phyloP scores from a whole-genome alignment of 352 stramenopile genomes.

The Phytophthora vignae region DNA sequence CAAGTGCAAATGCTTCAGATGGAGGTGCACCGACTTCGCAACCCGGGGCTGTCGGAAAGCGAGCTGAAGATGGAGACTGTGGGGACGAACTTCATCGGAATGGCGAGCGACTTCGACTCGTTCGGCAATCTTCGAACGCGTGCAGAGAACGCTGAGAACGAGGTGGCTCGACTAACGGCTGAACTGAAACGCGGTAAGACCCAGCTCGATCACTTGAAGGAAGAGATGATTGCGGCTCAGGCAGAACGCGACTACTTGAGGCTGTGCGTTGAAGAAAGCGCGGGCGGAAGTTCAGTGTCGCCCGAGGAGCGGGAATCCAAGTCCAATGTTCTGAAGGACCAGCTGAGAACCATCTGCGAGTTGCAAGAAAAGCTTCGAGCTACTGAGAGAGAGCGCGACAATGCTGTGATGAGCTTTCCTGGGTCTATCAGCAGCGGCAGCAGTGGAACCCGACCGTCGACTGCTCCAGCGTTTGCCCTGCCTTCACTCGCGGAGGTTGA shows the following conservation, averaged over 20 bases:
- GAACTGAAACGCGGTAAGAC: slow-evolving; percentile 84
- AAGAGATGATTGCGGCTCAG: slow-evolving; percentile 89
- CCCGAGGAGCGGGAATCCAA: slow-evolving; percentile 63
- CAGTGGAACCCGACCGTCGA: slow-evolving; percentile 19
- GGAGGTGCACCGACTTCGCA: slow-evolving; percentile 82
- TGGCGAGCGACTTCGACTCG: slow-evolving; percentile 78
- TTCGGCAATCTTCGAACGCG: slow-evolving; percentile 76
- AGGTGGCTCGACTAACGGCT: slow-evolving; percentile 73
- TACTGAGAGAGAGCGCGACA: slow-evolving; percentile 73
- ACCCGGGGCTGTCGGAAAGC: slow-evolving; percentile 82
- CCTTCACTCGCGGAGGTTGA: slow-evolving; percentile 55
- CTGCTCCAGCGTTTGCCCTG: slow-evolving; percentile 41
- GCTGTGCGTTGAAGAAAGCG: slow-evolving; percentile 70
- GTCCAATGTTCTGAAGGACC: slow-evolving; percentile 76
- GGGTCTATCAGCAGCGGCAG: slow-evolving; percentile 5
- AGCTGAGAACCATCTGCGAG: slow-evolving; percentile 82
- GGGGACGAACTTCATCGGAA: slow-evolving; percentile 69
- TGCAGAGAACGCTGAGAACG: slow-evolving; percentile 83
- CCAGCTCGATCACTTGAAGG: slow-evolving; percentile 82
- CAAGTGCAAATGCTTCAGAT: slow-evolving; percentile 86
- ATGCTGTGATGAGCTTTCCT: slow-evolving; percentile 52
- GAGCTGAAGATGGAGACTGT: slow-evolving; percentile 76
- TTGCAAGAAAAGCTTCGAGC: slow-evolving; percentile 81
- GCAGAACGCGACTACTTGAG: slow-evolving; percentile 83
- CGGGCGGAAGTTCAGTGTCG: slow-evolving; percentile 22